Conservation (phyloP, 2,329 filamentous ascomycete genomes). For the Escovopsis sp. region DNA sequence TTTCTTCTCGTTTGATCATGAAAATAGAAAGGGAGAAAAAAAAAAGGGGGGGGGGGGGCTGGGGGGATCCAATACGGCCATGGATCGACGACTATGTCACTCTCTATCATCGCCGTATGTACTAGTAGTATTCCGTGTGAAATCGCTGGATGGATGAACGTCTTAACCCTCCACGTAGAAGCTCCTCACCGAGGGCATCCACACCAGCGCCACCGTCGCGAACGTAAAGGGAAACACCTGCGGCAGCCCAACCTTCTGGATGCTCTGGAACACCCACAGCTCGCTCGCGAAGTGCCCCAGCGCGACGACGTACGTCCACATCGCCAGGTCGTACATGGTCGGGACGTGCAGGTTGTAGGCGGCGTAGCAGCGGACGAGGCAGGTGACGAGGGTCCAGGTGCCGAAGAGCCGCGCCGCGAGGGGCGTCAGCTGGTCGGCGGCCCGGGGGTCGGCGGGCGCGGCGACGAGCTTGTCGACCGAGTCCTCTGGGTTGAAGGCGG, state of each 20-base stretch:
- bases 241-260: conserved; percentile 43
- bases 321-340: conserved; percentile 60
- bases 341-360: conserved; percentile 65
- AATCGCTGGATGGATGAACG: too few relatives aligned
- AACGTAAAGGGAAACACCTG: conserved; percentile 40
- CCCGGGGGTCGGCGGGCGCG: conserved; percentile 29
- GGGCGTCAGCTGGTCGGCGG: conserved; percentile 49
- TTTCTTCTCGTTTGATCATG: too few relatives aligned
- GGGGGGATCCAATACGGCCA: too few relatives aligned
- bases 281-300: conserved; percentile 67
- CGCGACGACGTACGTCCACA: conserved; percentile 71
- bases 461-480: conserved; percentile 35
- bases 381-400: conserved; percentile 71
- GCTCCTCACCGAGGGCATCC: conserved; percentile 53
- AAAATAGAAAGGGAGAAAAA: conserved; percentile 2
- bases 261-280: conserved; percentile 63
- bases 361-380: conserved; percentile 65
- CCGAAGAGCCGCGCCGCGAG: conserved; percentile 70
- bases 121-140: too few relatives aligned
- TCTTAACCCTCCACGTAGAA: conserved; percentile 41
- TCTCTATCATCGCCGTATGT: too few relatives aligned
- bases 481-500: conserved; percentile 34
- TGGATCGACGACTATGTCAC: too few relatives aligned
- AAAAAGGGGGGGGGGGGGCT: too few relatives aligned
- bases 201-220: conserved; percentile 34